Percentiles rank a stretch among this genome's conserved stretches.
phyloP scores from a whole-genome alignment of 176 grass and related monocot genomes.

The Cymbopogon citratus region DNA sequence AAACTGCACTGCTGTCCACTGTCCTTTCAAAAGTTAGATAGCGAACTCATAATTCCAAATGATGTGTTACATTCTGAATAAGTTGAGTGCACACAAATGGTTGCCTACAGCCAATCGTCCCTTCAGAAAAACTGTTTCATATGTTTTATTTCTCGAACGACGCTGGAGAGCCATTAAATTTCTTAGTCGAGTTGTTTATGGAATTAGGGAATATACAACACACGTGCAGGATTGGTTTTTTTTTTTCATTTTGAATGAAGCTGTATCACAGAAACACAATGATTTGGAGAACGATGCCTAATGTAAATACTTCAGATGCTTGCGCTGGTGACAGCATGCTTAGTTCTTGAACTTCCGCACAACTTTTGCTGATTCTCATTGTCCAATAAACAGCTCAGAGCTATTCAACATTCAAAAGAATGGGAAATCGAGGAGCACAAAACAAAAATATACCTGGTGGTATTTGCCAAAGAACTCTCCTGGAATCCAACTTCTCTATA shows the following conservation, averaged over 20 bases:
- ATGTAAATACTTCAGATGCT: constrained; percentile 14
- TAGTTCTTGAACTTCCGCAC: constrained; percentile 14
- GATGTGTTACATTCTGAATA: neutral
- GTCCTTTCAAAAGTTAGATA: neutral
- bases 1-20: neutral
- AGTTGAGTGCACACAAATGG: neutral
- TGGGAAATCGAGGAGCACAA: constrained; percentile 32
- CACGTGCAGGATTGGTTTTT: neutral
- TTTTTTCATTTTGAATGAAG: constrained; percentile 14
- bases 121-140: constrained; percentile 12
- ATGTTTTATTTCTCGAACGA: neutral
- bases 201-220: neutral
- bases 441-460: constrained; percentile 81
- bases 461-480: constrained; percentile 59
- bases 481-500: constrained; percentile 66
- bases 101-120: neutral
- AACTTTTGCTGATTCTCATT: neutral
- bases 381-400: constrained; percentile 9
- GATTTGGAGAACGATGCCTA: constrained; percentile 16
- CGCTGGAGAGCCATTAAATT: neutral
- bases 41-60: neutral
- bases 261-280: neutral
- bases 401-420: constrained; percentile 24
- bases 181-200: neutral
- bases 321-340: neutral